Evolutionary conservation across 306 rosid species (phyloP).

Genomic region (Neltuma alba): DNA sequence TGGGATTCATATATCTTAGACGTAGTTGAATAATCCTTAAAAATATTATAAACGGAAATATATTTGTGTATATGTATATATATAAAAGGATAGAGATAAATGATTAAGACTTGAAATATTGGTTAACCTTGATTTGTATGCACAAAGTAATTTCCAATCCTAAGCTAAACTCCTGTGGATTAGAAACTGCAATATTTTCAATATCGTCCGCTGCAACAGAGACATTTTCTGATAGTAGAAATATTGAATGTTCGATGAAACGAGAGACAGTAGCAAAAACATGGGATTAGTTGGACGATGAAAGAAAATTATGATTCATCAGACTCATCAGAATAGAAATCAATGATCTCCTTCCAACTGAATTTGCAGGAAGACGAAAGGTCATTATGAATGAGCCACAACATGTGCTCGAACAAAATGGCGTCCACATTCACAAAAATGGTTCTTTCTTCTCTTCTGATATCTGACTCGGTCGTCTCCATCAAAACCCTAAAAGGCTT

Average conservation of each 20-base stretch:
- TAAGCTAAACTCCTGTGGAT: too few relatives aligned
- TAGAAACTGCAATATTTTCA: too few relatives aligned
- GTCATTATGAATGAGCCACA: slow-evolving; percentile 1
- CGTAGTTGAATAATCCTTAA: too few relatives aligned
- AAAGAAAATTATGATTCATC: background rate
- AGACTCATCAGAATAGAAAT: background rate
- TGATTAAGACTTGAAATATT: background rate
- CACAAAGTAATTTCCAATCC: too few relatives aligned
- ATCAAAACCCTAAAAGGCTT: background rate
- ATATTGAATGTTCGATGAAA: too few relatives aligned
- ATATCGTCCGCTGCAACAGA: too few relatives aligned
- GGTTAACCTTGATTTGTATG: too few relatives aligned
- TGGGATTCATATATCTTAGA: too few relatives aligned
- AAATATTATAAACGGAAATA: too few relatives aligned
- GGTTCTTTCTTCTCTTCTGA: background rate
- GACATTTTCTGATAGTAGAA: too few relatives aligned
- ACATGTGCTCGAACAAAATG: slow-evolving; percentile 9
- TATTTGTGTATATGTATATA: too few relatives aligned
- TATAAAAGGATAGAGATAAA: background rate
- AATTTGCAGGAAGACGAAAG: background rate
- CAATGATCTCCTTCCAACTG: slow-evolving; percentile 2
- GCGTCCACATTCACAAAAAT: slow-evolving; percentile 2
- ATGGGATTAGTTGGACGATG: background rate
- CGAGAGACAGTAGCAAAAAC: too few relatives aligned
- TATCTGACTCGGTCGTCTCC: background rate